Conservation (phyloP, 2,329 filamentous ascomycete species). For the Sclerotinia borealis region DNA sequence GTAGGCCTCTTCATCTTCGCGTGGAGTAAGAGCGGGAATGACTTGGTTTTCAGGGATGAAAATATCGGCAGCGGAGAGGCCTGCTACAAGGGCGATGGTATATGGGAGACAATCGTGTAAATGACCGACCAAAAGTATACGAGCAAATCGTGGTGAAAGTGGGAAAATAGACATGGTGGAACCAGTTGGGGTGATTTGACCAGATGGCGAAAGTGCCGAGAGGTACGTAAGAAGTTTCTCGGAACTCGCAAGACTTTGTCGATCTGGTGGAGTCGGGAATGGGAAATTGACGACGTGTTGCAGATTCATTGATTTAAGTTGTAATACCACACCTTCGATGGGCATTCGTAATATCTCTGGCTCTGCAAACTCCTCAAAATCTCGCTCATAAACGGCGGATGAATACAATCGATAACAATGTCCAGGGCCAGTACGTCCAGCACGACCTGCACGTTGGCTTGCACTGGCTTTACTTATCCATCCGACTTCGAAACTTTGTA, state of each 20-base stretch:
- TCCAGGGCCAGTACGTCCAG: constrained; percentile 88
- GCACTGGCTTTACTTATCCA: constrained; percentile 99
- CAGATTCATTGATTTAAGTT: constrained; percentile 91
- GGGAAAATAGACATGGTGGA: constrained; percentile 83
- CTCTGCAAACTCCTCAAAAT: constrained; percentile 78
- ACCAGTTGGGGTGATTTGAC: constrained; percentile 76
- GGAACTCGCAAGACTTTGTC: constrained; percentile 68
- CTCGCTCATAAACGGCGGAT: constrained; percentile 85
- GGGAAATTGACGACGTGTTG: constrained; percentile 90
- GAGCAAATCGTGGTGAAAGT: constrained; percentile 80
- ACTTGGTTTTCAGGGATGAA: constrained; percentile 79
- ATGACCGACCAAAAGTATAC: constrained; percentile 85
- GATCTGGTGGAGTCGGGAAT: constrained; percentile 84
- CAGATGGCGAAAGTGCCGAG: constrained; percentile 66
- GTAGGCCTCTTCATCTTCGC: constrained; percentile 44
- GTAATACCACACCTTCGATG: constrained; percentile 85
- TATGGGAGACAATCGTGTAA: constrained; percentile 77
- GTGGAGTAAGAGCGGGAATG: constrained; percentile 49
- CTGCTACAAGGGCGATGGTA: constrained; percentile 81
- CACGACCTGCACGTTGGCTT: constrained; percentile 84
- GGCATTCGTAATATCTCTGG: constrained; percentile 89
- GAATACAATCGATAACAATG: constrained; percentile 96
- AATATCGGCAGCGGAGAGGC: constrained; percentile 79
- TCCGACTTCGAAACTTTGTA: constrained; percentile 89
- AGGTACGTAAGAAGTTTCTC: constrained; percentile 84